These are phyloP conservation scores for Thelonectria blattea DNA, from an alignment of 2,329 filamentous ascomycete species.

Conservation along the genomic window DNA sequence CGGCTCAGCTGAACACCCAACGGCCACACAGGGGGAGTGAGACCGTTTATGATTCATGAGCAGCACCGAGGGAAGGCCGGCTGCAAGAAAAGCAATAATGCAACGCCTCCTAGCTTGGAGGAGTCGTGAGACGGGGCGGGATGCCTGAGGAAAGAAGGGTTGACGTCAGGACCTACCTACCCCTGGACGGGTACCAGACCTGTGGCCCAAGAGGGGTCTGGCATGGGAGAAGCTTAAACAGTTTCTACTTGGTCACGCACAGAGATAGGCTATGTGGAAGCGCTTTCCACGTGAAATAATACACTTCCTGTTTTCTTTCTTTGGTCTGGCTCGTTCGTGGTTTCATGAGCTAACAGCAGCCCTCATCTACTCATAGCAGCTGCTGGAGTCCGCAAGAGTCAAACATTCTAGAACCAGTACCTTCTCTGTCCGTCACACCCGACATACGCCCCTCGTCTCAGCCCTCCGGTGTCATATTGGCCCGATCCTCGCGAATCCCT, in stretches of 20 bases:
- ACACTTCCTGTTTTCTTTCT: not conserved
- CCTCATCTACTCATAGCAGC: not conserved
- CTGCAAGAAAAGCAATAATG: not conserved
- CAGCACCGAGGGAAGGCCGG: not conserved
- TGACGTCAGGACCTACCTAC: not conserved
- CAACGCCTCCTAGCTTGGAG: not conserved
- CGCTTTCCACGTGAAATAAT: not conserved
- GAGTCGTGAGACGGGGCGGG: not conserved
- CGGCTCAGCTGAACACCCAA: constrained; percentile 5
- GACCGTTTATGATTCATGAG: not conserved
- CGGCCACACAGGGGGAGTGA: not conserved
- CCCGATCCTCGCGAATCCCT: not conserved
- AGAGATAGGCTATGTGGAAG: not conserved
- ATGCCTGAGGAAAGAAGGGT: not conserved
- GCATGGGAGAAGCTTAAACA: not conserved
- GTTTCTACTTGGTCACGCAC: not conserved
- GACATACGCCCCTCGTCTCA: not conserved
- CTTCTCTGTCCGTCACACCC: not conserved
- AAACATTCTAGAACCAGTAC: not conserved
- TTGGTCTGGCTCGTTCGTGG: not conserved
- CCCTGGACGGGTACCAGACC: not conserved
- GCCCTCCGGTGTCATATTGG: not conserved
- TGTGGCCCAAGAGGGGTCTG: not conserved
- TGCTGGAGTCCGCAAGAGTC: no score
- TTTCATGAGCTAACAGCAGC: not conserved